Evolutionary conservation across 2,329 filamentous ascomycete species (phyloP).

Genomic region (Hymenoscyphus occultus): DNA sequence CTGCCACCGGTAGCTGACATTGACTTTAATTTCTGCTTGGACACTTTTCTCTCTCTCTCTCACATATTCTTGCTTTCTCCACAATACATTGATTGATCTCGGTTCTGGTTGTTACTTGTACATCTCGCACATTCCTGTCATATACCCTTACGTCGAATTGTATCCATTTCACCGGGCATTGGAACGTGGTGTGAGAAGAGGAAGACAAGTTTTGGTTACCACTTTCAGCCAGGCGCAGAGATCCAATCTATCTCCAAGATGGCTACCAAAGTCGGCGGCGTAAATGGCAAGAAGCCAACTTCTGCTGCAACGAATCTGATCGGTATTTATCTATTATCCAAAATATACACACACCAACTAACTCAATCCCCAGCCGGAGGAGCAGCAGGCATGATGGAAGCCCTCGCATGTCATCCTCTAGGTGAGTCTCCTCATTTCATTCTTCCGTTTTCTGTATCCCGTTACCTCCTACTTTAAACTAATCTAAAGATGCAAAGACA

Average conservation of each 20-base stretch:
- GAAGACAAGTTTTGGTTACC: neutral
- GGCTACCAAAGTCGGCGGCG: conserved; percentile 57
- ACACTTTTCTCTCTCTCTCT: neutral
- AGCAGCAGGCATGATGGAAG: conserved; percentile 99
- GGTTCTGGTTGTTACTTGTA: neutral
- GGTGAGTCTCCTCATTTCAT: conserved; percentile 49
- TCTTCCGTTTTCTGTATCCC: conserved; percentile 42
- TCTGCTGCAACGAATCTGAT: conserved; percentile 89
- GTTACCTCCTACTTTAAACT: neutral
- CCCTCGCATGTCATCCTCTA: conserved; percentile 89
- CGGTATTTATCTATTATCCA: conserved; percentile 48
- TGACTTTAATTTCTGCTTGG: neutral
- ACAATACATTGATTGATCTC: too few relatives aligned
- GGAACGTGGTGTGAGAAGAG: conserved; percentile 1
- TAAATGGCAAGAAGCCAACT: conserved; percentile 68
- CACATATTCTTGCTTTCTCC: neutral
- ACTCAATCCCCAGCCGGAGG: conserved; percentile 67
- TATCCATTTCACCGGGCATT: neutral
- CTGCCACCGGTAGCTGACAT: neutral
- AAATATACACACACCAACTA: neutral
- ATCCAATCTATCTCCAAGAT: conserved; percentile 38
- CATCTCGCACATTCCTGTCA: conserved; percentile 1
- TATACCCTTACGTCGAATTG: neutral
- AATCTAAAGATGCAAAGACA: conserved; percentile 54
- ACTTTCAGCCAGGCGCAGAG: conserved; percentile 11